Base-by-base conservation (phyloP, 371 early-diverging fungal genomes). In the Entomophthora muscae region DNA sequence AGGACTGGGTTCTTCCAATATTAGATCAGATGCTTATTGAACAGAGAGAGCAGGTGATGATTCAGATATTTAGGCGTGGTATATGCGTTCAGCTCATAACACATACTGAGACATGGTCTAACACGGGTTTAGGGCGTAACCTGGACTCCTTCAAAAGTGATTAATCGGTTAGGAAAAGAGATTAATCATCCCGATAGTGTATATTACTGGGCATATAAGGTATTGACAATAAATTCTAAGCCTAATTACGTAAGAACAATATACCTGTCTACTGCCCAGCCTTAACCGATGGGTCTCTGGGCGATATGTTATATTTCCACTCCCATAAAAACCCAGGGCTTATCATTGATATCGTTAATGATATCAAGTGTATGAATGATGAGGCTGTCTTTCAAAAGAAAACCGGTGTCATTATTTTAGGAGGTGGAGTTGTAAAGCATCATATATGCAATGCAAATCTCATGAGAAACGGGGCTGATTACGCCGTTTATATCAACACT, bases 361-460 rank as follows among this genome's bases (percentile, higher is more conserved):
- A 99, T 72, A 96, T 99, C 63, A 82, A 91, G 3, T 78, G 77
- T 21, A 86, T 99, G 72, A 99, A 99, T 75, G 82, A 83, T 67
- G 82, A 94, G 66, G 93, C 98, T 1, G 89, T 98, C 0, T 89
- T 85, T 77, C 92, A 92, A 17, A 85, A 88, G 66, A 91, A 93
- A 75, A 97, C 99, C 0, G 99, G 99, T 26, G 85, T 94, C 69
- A 91, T 99, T 52, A 95, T 99, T 65, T 77, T 99, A 30, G 99
- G 99, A n/a, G 95, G 98, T 66, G 99, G 99, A 21, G 77, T 99
- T 17, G 80, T 98, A 65, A 99, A 99, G 75, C 99, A 99, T 74
- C 99, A 99, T 72, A 98, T 99, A 67, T 93, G 97, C 72, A 99
- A 99, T 71, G 99, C 99, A 31, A 99, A 99, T 72, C 77, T 99